A percentile compares a stretch with the other conserved stretches of the same genome.
Evolutionary conservation across 371 early-diverging fungal species (phyloP).

Genomic region (Nematocida sp.): DNA sequence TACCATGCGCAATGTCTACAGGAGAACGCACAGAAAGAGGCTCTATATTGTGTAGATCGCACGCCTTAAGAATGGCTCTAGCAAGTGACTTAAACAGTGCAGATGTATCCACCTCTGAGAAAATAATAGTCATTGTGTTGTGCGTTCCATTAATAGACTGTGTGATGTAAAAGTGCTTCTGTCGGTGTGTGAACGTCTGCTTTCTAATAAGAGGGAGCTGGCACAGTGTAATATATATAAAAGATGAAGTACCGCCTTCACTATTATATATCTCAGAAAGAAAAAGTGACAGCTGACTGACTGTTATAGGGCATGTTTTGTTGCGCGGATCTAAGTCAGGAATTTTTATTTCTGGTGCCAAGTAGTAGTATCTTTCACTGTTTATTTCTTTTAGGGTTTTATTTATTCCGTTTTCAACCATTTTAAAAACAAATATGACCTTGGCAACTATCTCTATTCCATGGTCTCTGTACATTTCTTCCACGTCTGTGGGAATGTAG

Average conservation of each 20-base stretch:
- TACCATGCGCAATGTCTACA: neutral
- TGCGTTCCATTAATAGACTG: slow-evolving; percentile 5
- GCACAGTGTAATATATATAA: slow-evolving; percentile 42
- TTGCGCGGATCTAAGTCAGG: neutral
- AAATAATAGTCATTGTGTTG: slow-evolving; percentile 8
- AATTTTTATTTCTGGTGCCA: neutral
- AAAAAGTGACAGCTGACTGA: slow-evolving; percentile 1
- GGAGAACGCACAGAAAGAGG: slow-evolving; percentile 1
- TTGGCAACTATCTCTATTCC: slow-evolving; percentile 8
- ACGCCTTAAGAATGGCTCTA: slow-evolving; percentile 21
- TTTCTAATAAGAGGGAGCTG: neutral
- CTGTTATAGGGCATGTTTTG: neutral
- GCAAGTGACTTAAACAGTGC: neutral
- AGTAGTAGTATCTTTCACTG: neutral
- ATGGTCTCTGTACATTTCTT: neutral
- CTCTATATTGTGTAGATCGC: slow-evolving; percentile 14
- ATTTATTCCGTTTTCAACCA: slow-evolving; percentile 13
- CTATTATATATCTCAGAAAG: slow-evolving; percentile 8
- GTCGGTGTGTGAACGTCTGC: neutral
- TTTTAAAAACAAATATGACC: slow-evolving; percentile 2
- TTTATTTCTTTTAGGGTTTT: slow-evolving; percentile 5
- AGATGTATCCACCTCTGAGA: neutral
- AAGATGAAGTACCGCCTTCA: neutral
- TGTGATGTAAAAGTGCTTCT: slow-evolving; percentile 2
- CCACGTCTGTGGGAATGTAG: neutral